Evolutionary conservation across 83 land plant species (phyloP).

Genomic region (Diphasiastrum complanatum): DNA sequence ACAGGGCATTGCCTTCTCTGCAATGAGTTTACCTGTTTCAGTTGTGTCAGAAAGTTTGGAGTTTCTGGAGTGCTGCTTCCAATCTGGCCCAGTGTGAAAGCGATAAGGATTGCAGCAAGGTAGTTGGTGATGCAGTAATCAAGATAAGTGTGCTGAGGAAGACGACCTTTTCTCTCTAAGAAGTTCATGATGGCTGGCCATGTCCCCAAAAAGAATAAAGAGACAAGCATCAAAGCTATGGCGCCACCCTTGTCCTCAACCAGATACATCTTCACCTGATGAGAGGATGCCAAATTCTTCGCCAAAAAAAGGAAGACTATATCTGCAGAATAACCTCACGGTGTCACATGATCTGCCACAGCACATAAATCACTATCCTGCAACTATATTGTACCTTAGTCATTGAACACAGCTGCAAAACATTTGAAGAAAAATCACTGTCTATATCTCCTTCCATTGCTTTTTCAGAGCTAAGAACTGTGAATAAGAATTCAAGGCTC

Average conservation of each 20-base stretch:
- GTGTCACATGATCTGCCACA: too few relatives aligned
- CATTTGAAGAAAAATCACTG: too few relatives aligned
- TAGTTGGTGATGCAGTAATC: constrained; percentile 89
- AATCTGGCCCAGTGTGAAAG: constrained; percentile 84
- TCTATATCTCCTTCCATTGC: too few relatives aligned
- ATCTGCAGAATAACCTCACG: too few relatives aligned
- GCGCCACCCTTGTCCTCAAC: constrained; percentile 90
- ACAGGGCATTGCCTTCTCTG: too few relatives aligned
- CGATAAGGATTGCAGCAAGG: constrained; percentile 83
- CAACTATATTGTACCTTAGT: too few relatives aligned
- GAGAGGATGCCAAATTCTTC: too few relatives aligned
- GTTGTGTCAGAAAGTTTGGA: constrained; percentile 81
- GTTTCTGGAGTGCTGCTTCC: constrained; percentile 33
- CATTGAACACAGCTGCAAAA: too few relatives aligned
- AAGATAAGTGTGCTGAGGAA: constrained; percentile 90
- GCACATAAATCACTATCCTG: too few relatives aligned
- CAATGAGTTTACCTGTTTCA: constrained; percentile 52
- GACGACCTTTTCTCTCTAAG: constrained; percentile 78
- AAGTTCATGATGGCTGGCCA: constrained; percentile 92
- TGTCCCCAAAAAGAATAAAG: constrained; percentile 85
- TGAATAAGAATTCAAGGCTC: too few relatives aligned
- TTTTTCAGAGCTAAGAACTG: too few relatives aligned
- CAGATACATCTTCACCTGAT: constrained; percentile 75
- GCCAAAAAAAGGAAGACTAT: too few relatives aligned
- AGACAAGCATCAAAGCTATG: constrained; percentile 79